phyloP scores from a whole-genome alignment of 1,284 basidiomycete genomes.

The Calocybe gambosa region DNA sequence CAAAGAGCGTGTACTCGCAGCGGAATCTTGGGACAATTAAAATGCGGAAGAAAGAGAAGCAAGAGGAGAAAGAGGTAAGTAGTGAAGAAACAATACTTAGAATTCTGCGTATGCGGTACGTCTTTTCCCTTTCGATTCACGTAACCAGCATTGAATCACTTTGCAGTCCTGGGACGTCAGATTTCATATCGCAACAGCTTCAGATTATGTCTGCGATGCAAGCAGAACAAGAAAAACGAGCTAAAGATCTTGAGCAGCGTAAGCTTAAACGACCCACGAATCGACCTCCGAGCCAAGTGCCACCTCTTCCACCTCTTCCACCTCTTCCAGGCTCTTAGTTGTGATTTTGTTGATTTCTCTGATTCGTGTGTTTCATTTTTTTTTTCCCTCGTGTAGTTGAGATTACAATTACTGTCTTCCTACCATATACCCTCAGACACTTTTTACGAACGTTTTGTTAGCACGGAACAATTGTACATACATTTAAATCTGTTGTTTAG shows the following conservation, averaged over 20 bases:
- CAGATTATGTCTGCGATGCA: slow-evolving; percentile 72
- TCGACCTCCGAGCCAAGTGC: slow-evolving; percentile 18
- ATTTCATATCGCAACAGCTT: slow-evolving; percentile 87
- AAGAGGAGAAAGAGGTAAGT: slow-evolving; percentile 64
- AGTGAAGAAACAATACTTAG: slow-evolving; percentile 89
- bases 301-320: slow-evolving; percentile 21
- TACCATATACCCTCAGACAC: too few relatives aligned
- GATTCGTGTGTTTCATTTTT: not conserved
- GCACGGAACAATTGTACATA: too few relatives aligned
- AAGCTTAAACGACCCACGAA: slow-evolving; percentile 38
- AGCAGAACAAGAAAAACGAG: slow-evolving; percentile 64
- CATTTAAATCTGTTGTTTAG: not conserved
- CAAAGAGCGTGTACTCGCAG: slow-evolving; percentile 86
- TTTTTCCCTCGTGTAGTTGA: too few relatives aligned
- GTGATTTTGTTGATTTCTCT: too few relatives aligned
- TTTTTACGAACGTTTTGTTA: too few relatives aligned
- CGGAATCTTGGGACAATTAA: slow-evolving; percentile 95
- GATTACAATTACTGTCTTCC: too few relatives aligned
- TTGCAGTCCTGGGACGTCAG: slow-evolving; percentile 70
- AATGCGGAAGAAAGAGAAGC: slow-evolving; percentile 91
- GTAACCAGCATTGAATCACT: slow-evolving; percentile 10
- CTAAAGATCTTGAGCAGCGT: slow-evolving; percentile 50
- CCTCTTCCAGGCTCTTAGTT: slow-evolving; percentile 5
- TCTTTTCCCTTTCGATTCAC: slow-evolving; percentile 9
- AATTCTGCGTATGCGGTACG: slow-evolving; percentile 88